phyloP scores from a whole-genome alignment of 176 grass and related monocot species.

The Paspalum vaginatum region DNA sequence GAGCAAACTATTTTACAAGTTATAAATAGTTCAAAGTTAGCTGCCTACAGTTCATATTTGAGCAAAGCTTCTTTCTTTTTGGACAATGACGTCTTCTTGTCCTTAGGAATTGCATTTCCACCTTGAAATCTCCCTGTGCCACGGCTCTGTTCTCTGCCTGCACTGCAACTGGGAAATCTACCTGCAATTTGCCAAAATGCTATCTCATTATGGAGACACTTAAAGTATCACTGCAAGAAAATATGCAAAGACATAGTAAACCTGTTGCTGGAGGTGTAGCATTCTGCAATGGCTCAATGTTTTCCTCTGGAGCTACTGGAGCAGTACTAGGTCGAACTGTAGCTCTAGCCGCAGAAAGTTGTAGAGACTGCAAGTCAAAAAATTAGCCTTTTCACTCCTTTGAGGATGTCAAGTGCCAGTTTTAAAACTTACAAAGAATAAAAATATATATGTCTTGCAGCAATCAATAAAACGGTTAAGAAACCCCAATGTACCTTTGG shows the following conservation, averaged over 20 bases:
- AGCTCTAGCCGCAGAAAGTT: slow-evolving; percentile 89
- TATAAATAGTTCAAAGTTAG: slow-evolving; percentile 39
- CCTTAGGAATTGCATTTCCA: slow-evolving; percentile 41
- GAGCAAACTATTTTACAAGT: not conserved
- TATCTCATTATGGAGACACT: slow-evolving; percentile 13
- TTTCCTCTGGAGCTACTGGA: slow-evolving; percentile 54
- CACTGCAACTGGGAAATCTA: slow-evolving; percentile 40
- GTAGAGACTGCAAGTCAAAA: slow-evolving; percentile 64
- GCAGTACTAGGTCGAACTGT: slow-evolving; percentile 48
- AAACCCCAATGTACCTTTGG: slow-evolving; percentile 67
- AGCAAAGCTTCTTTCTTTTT: slow-evolving; percentile 98
- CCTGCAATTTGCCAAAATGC: slow-evolving; percentile 45
- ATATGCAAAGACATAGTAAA: slow-evolving; percentile 33
- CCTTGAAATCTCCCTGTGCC: slow-evolving; percentile 54
- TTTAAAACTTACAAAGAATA: slow-evolving; percentile 15
- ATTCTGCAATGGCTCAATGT: slow-evolving; percentile 24
- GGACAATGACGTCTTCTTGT: slow-evolving; percentile 66
- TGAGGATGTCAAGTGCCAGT: slow-evolving; percentile 10
- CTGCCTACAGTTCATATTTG: slow-evolving; percentile 89
- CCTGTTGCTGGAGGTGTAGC: slow-evolving; percentile 46
- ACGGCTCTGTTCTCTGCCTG: slow-evolving; percentile 50
- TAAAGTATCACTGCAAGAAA: slow-evolving; percentile 37
- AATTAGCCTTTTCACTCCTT: slow-evolving; percentile 45
- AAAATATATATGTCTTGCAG: not conserved
- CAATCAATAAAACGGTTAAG: slow-evolving; percentile 5